A percentile compares a stretch with the other conserved stretches of the same genome.
Conservation (phyloP, 129 eudicot species). For the Oenanthe sinensis region DNA sequence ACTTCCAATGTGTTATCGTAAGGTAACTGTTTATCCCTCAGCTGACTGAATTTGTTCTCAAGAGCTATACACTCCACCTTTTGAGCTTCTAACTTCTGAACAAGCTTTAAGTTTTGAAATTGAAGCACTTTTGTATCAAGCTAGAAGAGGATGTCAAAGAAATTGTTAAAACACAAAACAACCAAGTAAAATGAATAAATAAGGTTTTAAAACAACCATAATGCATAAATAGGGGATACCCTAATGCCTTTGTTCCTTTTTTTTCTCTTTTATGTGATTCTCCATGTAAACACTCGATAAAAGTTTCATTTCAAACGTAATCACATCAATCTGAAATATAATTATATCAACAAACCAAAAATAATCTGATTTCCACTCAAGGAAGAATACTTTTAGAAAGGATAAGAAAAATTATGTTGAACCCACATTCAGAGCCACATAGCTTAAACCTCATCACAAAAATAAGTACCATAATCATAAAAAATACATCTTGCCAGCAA, state of each 20-base stretch:
- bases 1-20: slow-evolving; percentile 38
- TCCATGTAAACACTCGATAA: neutral
- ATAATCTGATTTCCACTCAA: neutral
- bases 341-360: neutral
- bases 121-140: slow-evolving; percentile 84
- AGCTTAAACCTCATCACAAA: no score
- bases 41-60: slow-evolving; percentile 46
- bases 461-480: no score
- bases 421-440: no score
- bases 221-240: neutral
- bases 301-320: neutral
- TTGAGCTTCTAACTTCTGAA: slow-evolving; percentile 81
- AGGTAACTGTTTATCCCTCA: slow-evolving; percentile 60
- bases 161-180: neutral
- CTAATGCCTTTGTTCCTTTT: neutral
- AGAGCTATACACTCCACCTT: slow-evolving; percentile 53
- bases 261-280: neutral
- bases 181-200: neutral
- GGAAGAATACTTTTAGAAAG: neutral
- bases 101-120: slow-evolving; percentile 79
- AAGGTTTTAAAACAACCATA: neutral
- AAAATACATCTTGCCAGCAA: no score
- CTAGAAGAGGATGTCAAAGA: slow-evolving; percentile 26
- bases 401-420: no score
- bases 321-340: neutral